phyloP scores from a whole-genome alignment of 257 asterid species.

The Solanum pinnatisectum region DNA sequence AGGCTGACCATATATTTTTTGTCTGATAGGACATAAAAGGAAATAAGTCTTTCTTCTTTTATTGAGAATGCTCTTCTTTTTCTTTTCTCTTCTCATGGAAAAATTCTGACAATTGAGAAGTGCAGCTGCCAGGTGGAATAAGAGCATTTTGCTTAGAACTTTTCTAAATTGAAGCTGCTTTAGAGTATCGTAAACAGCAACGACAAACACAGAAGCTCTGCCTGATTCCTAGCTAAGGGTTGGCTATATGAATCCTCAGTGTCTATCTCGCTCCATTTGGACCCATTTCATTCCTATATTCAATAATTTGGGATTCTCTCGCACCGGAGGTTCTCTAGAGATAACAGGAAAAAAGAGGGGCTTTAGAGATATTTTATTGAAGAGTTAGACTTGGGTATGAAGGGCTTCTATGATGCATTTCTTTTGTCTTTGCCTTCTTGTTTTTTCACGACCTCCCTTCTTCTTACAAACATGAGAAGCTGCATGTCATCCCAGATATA shows the following conservation, averaged over 20 bases:
- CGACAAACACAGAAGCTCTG: not conserved
- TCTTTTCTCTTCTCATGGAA: not conserved
- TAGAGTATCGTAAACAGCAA: not conserved
- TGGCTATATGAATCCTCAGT: not conserved
- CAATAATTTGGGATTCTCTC: not conserved
- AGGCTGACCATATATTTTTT: not conserved
- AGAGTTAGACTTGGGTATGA: not conserved
- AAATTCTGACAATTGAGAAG: not conserved
- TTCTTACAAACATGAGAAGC: not conserved
- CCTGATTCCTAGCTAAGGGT: not conserved
- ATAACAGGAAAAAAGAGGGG: not conserved
- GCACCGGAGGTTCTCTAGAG: not conserved
- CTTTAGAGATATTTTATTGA: not conserved
- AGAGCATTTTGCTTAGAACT: not conserved
- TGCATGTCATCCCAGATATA: not conserved
- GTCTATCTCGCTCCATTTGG: not conserved
- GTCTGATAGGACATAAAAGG: not conserved
- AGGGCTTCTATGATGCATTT: not conserved
- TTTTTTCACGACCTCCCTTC: not conserved
- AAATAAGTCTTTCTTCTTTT: not conserved
- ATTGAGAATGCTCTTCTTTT: not conserved
- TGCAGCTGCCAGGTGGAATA: not conserved
- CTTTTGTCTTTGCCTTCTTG: not conserved
- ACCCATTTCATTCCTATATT: not conserved
- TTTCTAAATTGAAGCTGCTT: not conserved